Conservation (phyloP, 805 yeast species). For the Monosporozyma solicola region DNA sequence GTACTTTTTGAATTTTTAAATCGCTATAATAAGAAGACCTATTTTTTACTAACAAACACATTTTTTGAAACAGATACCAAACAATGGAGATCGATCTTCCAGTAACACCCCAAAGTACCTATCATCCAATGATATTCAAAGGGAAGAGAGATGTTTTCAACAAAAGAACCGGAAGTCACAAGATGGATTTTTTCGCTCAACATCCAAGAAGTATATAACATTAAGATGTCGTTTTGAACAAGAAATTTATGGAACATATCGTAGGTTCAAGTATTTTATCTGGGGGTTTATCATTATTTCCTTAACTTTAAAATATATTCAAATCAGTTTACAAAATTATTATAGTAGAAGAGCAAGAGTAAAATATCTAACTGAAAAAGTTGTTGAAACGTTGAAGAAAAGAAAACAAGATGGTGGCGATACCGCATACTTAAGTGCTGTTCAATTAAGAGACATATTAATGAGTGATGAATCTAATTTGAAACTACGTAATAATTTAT, state of each 20-base stretch:
- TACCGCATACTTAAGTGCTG: slow-evolving; percentile 49
- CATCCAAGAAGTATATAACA: slow-evolving; percentile 56
- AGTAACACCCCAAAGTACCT: slow-evolving; percentile 29
- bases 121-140: slow-evolving; percentile 33
- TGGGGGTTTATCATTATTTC: slow-evolving; percentile 6
- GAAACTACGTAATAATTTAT: slow-evolving; percentile 36
- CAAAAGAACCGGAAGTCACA: slow-evolving; percentile 9
- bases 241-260: slow-evolving; percentile 36
- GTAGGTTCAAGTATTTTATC: slow-evolving; percentile 18
- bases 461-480: slow-evolving; percentile 30
- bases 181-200: slow-evolving; percentile 57
- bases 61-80: slow-evolving; percentile 15
- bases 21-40: neutral
- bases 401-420: slow-evolving; percentile 24
- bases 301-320: slow-evolving; percentile 21
- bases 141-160: slow-evolving; percentile 31
- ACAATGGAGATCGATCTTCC: slow-evolving; percentile 30
- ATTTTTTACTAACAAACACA: neutral
- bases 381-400: slow-evolving; percentile 41
- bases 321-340: slow-evolving; percentile 32
- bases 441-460: slow-evolving; percentile 62
- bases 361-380: slow-evolving; percentile 39
- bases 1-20: slow-evolving; percentile 12
- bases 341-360: slow-evolving; percentile 35
- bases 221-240: slow-evolving; percentile 48